Conservation (phyloP, 106 monocot species). For the Ottelia alismoides region DNA sequence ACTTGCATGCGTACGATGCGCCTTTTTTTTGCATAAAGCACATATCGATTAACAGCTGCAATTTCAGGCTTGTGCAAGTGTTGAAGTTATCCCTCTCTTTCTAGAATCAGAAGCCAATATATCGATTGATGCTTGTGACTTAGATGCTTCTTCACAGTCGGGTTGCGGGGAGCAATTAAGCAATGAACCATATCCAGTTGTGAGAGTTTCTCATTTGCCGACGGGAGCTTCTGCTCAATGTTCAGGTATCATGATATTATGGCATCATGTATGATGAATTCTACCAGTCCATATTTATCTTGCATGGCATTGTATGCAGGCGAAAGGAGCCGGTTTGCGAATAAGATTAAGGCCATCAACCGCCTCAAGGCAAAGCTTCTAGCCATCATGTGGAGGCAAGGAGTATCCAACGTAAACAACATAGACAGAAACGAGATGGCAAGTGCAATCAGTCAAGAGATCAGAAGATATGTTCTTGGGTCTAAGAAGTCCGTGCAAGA, state of each 20-base stretch:
- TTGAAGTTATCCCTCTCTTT: conserved; percentile 77
- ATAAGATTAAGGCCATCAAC: conserved; percentile 55
- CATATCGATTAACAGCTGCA: too few species aligned
- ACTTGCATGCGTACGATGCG: not conserved
- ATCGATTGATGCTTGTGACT: conserved; percentile 41
- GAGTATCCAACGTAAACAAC: conserved; percentile 10
- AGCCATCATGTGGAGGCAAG: conserved; percentile 28
- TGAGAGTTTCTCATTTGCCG: conserved; percentile 40
- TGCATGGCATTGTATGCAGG: conserved; percentile 31
- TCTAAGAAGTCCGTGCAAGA: conserved; percentile 56
- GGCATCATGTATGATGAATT: too few species aligned
- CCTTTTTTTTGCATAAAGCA: too few species aligned
- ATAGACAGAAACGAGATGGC: conserved; percentile 4
- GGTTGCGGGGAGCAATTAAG: not conserved
- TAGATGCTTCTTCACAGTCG: conserved; percentile 30
- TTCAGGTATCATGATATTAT: too few species aligned
- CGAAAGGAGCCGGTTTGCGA: conserved; percentile 76
- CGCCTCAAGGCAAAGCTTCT: conserved; percentile 80
- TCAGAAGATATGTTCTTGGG: conserved; percentile 42
- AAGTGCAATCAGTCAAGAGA: conserved; percentile 18
- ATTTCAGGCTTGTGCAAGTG: conserved; percentile 44
- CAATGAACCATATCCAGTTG: conserved; percentile 7
- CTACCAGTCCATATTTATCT: too few species aligned
- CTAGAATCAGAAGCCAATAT: conserved; percentile 37
- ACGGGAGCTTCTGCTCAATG: conserved; percentile 48